Percentiles rank a stretch among this genome's conserved stretches.
Conservation (phyloP, 1,139 yeast species). For the Zygosaccharomyces sapae region DNA sequence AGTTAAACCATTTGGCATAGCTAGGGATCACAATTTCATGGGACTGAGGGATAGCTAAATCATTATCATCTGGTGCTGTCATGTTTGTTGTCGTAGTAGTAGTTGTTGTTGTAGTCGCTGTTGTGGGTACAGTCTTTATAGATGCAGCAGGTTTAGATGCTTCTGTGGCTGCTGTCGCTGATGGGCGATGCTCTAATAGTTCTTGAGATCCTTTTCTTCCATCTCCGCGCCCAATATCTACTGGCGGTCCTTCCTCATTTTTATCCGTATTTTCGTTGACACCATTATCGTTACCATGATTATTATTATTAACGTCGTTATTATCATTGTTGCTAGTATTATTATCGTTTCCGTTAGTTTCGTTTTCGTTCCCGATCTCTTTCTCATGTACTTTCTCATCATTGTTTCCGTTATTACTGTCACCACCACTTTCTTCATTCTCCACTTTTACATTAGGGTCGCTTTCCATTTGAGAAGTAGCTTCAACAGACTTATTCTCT, state of each 20-base stretch:
- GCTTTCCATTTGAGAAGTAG: not conserved
- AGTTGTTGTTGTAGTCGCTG: not conserved
- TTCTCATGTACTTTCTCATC: slow-evolving; percentile 3
- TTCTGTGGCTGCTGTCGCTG: too few species aligned
- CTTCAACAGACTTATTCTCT: slow-evolving; percentile 6
- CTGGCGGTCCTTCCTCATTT: slow-evolving; percentile 11
- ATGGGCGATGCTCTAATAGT: too few species aligned
- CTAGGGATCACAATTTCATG: slow-evolving; percentile 92
- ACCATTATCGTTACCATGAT: slow-evolving; percentile 4
- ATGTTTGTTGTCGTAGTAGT: not conserved
- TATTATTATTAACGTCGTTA: slow-evolving; percentile 4
- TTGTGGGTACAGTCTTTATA: not conserved
- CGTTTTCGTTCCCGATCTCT: not conserved
- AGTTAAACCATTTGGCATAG: slow-evolving; percentile 84
- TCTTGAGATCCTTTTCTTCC: not conserved
- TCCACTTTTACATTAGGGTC: slow-evolving; percentile 2
- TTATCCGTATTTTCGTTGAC: slow-evolving; percentile 37
- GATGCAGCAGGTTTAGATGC: not conserved
- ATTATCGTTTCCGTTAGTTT: not conserved
- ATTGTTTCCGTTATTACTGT: slow-evolving; percentile 4
- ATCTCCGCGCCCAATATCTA: not conserved
- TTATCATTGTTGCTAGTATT: not conserved
- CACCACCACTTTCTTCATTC: slow-evolving; percentile 5
- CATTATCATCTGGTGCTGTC: slow-evolving; percentile 5
- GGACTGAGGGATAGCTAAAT: slow-evolving; percentile 51